Percentiles rank a stretch among this genome's conserved stretches.
These are phyloP conservation scores for Botrytis pseudocinerea DNA, from an alignment of 2,329 filamentous ascomycete genomes.

Conservation along the genomic window DNA sequence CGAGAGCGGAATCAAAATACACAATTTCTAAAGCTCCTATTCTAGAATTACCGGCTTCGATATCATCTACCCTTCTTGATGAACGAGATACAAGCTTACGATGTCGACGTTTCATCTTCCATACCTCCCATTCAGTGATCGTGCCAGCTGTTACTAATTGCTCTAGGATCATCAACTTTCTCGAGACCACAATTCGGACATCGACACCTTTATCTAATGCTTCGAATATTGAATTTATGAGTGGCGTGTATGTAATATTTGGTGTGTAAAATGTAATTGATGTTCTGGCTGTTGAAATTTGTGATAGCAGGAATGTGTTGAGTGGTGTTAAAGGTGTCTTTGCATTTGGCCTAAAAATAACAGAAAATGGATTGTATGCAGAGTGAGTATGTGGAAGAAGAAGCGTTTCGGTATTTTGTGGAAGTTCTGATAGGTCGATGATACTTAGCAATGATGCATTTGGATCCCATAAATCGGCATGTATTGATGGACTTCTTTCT, in stretches of 20 bases:
- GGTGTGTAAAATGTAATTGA: constrained; percentile 74
- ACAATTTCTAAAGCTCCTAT: constrained; percentile 34
- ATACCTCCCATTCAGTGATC: constrained; percentile 66
- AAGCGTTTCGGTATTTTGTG: constrained; percentile 4
- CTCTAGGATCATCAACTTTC: constrained; percentile 73
- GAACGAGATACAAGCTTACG: constrained; percentile 36
- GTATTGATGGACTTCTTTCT: constrained; percentile 57
- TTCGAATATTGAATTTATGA: constrained; percentile 60
- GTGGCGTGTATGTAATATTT: constrained; percentile 69
- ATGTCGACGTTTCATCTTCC: constrained; percentile 58
- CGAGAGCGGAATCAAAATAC: constrained; percentile 35
- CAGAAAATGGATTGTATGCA: constrained; percentile 20
- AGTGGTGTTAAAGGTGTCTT: constrained; percentile 65
- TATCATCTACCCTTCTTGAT: constrained; percentile 24
- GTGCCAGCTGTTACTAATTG: constrained; percentile 79
- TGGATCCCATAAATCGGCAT: constrained; percentile 56
- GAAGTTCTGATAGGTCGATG: constrained; percentile 17
- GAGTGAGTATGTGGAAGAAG: constrained; percentile 29
- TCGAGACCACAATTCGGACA: constrained; percentile 67
- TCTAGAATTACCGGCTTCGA: not conserved
- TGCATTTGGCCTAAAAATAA: constrained; percentile 55
- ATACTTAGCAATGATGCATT: constrained; percentile 50
- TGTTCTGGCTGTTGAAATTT: constrained; percentile 44
- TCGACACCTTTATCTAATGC: constrained; percentile 67
- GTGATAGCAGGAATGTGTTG: constrained; percentile 41